phyloP scores from a whole-genome alignment of 2,329 filamentous ascomycete species.

The Hirsutella thompsonii region DNA sequence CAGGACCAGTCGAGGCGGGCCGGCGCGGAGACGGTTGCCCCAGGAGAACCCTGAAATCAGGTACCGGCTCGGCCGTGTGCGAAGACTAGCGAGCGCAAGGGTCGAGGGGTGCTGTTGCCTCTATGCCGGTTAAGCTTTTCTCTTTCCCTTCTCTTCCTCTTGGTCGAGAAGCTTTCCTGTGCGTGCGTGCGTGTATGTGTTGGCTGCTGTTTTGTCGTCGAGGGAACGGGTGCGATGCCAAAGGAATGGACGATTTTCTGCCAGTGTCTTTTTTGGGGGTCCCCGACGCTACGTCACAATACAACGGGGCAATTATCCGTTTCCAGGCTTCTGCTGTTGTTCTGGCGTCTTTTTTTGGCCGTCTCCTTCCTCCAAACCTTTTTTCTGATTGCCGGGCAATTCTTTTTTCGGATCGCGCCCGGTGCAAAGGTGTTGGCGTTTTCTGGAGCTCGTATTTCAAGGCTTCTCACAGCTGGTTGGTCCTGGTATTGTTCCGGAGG shows the following conservation, averaged over 20 bases:
- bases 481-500: too few species aligned
- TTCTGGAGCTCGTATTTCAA: too few species aligned
- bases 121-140: too few species aligned
- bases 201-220: background rate
- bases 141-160: too few species aligned
- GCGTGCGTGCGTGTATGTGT: background rate
- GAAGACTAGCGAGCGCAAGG: background rate
- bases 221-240: background rate
- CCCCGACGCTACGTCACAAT: background rate
- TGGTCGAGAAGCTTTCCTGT: background rate
- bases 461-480: too few species aligned
- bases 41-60: background rate
- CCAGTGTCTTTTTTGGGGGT: background rate
- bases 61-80: background rate
- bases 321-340: too few species aligned
- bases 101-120: too few species aligned
- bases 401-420: too few species aligned
- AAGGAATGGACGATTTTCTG: background rate
- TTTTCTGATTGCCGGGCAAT: too few species aligned
- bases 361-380: too few species aligned
- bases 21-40: background rate
- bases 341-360: too few species aligned
- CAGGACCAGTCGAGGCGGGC: background rate
- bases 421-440: too few species aligned
- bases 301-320: background rate